Percentiles rank a stretch among this genome's conserved stretches.
Conservation (phyloP, 768 basidiomycete genomes). For the Phaeolepiota aurea region DNA sequence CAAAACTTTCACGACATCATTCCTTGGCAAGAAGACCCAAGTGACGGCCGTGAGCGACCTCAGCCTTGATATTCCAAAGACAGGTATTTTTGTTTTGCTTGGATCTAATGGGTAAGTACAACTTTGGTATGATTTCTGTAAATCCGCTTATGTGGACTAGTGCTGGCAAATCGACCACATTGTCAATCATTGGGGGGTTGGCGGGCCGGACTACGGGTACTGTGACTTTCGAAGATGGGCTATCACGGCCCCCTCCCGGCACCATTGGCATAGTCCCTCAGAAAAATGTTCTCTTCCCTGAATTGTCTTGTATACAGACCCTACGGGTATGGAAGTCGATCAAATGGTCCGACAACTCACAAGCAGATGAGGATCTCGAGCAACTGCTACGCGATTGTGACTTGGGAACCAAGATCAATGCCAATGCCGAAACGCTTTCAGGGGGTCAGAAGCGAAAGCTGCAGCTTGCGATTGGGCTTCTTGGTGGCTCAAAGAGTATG, state of each 20-base stretch:
- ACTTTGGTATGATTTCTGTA: constrained; percentile 2
- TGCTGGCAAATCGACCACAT: constrained; percentile 69
- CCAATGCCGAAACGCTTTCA: constrained; percentile 57
- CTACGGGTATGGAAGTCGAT: constrained; percentile 65
- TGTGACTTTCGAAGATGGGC: constrained; percentile 47
- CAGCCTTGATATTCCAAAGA: constrained; percentile 59
- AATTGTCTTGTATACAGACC: constrained; percentile 67
- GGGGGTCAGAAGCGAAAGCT: constrained; percentile 82
- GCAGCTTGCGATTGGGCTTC: constrained; percentile 72
- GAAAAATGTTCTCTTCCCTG: constrained; percentile 77
- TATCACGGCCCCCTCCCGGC: constrained; percentile 47
- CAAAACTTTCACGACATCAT: constrained; percentile 47
- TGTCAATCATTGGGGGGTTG: constrained; percentile 62
- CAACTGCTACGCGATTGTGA: constrained; percentile 68
- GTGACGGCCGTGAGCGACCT: constrained; percentile 63
- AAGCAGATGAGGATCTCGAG: constrained; percentile 46
- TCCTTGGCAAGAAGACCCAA: constrained; percentile 31
- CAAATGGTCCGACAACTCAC: constrained; percentile 46
- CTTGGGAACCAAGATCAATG: constrained; percentile 57
- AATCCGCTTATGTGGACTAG: constrained; percentile 23
- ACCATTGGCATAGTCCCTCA: constrained; percentile 73
- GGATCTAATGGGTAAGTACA: constrained; percentile 57
- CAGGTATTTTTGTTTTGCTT: constrained; percentile 69
- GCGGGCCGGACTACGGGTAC: constrained; percentile 50
- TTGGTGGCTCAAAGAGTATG: constrained; percentile 68